Conservation (phyloP, 768 basidiomycete genomes). For the Leccinum subgranulosum region DNA sequence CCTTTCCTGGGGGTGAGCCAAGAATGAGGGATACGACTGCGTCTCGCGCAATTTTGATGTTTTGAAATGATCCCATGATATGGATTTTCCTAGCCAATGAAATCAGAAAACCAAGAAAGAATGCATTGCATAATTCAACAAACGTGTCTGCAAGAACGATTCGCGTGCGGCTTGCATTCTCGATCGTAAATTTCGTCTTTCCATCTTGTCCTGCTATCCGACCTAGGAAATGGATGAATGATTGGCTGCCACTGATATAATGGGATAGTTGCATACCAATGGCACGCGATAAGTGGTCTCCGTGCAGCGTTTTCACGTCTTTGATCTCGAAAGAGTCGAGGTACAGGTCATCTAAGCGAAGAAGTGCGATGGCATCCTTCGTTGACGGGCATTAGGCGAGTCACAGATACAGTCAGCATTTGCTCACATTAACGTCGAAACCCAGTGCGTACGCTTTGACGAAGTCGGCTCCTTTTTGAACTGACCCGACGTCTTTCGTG, state of each 20-base stretch:
- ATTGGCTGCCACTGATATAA: neutral
- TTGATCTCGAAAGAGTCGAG: constrained; percentile 99
- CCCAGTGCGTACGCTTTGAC: constrained; percentile 92
- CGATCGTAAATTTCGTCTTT: constrained; percentile 98
- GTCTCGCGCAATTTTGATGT: constrained; percentile 96
- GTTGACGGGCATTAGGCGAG: constrained; percentile 1
- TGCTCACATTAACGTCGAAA: constrained; percentile 86
- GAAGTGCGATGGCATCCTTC: constrained; percentile 92
- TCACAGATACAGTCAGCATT: neutral
- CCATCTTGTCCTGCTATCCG: constrained; percentile 99
- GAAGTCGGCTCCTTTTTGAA: constrained; percentile 98
- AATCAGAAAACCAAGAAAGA: constrained; percentile 5
- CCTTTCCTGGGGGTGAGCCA: constrained; percentile 93
- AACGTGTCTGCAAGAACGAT: constrained; percentile 98
- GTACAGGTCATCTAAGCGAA: constrained; percentile 94
- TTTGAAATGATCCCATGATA: constrained; percentile 97
- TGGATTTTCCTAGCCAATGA: constrained; percentile 78
- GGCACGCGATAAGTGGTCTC: constrained; percentile 96
- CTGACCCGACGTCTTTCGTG: constrained; percentile 86
- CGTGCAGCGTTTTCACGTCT: constrained; percentile 96
- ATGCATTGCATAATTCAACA: constrained; percentile 28
- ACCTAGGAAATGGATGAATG: constrained; percentile 42
- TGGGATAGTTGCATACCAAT: constrained; percentile 59
- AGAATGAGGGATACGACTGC: constrained; percentile 94
- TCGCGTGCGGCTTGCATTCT: constrained; percentile 95